Evolutionary conservation across 208 protist species (phyloP).

Genomic region (Trypanosoma rangeli): DNA sequence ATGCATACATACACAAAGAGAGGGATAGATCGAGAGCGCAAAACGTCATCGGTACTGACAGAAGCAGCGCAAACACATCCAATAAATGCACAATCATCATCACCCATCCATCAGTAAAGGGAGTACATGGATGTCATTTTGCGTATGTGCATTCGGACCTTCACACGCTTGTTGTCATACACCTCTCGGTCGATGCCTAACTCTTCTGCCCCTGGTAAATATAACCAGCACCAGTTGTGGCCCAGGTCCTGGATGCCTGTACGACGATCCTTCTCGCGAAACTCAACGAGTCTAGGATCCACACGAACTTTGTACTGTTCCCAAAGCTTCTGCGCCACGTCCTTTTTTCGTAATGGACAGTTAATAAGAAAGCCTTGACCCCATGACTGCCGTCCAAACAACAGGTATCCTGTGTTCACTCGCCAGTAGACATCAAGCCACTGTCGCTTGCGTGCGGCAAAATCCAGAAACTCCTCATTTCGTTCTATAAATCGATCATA

Average conservation of each 20-base stretch:
- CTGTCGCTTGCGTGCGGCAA: conserved; percentile 89
- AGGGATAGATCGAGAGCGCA: background rate
- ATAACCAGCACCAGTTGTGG: conserved; percentile 93
- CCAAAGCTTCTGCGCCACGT: conserved; percentile 91
- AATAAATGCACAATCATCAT: background rate
- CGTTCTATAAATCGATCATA: conserved; percentile 89
- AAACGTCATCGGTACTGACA: no score
- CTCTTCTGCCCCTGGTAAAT: conserved; percentile 90
- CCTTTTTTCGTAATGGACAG: conserved; percentile 85
- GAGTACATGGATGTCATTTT: conserved; percentile 74
- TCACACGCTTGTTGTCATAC: conserved; percentile 93
- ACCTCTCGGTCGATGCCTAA: conserved; percentile 89
- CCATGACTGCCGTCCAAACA: conserved; percentile 89
- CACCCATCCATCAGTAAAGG: conserved; percentile 54
- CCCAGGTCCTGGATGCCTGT: conserved; percentile 90
- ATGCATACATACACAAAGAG: background rate
- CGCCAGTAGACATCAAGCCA: conserved; percentile 94
- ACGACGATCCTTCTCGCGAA: conserved; percentile 86
- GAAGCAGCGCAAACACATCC: background rate
- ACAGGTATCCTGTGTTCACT: conserved; percentile 91
- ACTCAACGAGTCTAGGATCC: conserved; percentile 84
- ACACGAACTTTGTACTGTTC: conserved; percentile 92
- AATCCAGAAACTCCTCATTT: conserved; percentile 89
- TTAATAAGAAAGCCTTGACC: conserved; percentile 89
- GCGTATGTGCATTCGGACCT: conserved; percentile 91